A percentile compares a stretch with the other conserved stretches of the same genome.
These are phyloP conservation scores for Pseudotsuga menziesii DNA, from an alignment of 75 land plant species.

Conservation along the genomic window DNA sequence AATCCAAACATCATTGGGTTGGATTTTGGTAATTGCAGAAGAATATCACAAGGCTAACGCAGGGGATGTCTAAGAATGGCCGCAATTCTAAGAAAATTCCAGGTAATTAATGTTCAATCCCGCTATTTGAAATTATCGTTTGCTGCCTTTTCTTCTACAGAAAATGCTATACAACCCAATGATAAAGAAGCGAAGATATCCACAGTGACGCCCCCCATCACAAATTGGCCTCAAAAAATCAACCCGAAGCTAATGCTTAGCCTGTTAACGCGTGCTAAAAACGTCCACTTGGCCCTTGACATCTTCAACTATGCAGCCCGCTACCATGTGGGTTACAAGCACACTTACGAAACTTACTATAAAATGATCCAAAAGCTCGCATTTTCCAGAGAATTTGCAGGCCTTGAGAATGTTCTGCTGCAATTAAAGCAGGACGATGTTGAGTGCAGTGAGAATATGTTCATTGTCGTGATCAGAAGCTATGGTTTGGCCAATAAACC, in stretches of 20 bases:
- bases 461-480: slow-evolving; percentile 39
- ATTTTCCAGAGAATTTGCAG: slow-evolving; percentile 37
- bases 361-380: slow-evolving; percentile 38
- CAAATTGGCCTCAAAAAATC: slow-evolving; percentile 13
- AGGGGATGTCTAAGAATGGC: too few species aligned
- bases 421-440: slow-evolving; percentile 17
- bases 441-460: slow-evolving; percentile 35
- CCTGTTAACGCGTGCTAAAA: slow-evolving; percentile 30
- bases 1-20: too few species aligned
- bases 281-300: slow-evolving; percentile 49
- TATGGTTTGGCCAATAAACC: slow-evolving; percentile 46
- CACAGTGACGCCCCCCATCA: slow-evolving; percentile 52
- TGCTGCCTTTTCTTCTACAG: too few species aligned
- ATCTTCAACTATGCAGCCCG: slow-evolving; percentile 48
- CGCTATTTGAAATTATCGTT: too few species aligned
- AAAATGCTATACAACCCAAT: too few species aligned
- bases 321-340: slow-evolving; percentile 44
- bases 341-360: slow-evolving; percentile 44
- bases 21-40: too few species aligned
- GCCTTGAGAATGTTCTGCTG: slow-evolving; percentile 30
- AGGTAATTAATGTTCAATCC: too few species aligned
- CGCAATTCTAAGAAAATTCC: too few species aligned
- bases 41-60: too few species aligned
- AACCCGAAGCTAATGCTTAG: slow-evolving; percentile 33
- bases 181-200: too few species aligned